phyloP scores from a whole-genome alignment of 2,329 filamentous ascomycete genomes.

The Diaporthe vexans region DNA sequence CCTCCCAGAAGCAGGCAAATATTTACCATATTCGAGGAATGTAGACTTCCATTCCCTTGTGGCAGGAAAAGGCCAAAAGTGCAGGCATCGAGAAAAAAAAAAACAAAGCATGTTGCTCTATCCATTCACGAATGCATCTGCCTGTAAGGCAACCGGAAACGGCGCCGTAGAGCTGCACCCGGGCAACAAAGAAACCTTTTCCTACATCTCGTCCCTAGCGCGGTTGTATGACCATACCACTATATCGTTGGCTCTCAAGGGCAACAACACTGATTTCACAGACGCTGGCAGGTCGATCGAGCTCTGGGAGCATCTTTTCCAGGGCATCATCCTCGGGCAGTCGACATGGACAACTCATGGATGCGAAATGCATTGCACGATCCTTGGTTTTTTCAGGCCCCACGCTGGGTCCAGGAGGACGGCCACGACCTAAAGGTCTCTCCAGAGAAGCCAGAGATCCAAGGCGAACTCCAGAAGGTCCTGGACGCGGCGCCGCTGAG shows the following conservation, averaged over 20 bases:
- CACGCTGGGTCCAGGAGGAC: not conserved
- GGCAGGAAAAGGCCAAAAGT: not conserved
- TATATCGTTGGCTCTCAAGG: not conserved
- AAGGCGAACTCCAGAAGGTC: not conserved
- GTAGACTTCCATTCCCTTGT: not conserved
- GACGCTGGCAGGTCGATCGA: slow-evolving; percentile 3
- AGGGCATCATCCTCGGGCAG: not conserved
- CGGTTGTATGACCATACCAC: not conserved
- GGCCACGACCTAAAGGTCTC: not conserved
- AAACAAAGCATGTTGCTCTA: not conserved
- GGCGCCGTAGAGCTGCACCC: not conserved
- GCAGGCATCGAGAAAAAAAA: not conserved
- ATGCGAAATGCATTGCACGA: not conserved
- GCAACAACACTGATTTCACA: not conserved
- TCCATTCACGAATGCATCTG: not conserved
- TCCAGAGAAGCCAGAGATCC: not conserved
- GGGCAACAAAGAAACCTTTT: not conserved
- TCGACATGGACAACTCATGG: not conserved
- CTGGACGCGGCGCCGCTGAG: not conserved
- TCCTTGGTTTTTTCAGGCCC: not conserved
- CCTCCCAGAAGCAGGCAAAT: not conserved
- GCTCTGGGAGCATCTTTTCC: not conserved
- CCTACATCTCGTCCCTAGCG: not conserved
- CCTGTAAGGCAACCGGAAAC: not conserved
- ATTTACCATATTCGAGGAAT: not conserved